A percentile compares a stretch with the other conserved stretches of the same genome.
These are phyloP conservation scores for Daphne laureola DNA, from an alignment of 441 rosid species.

Conservation along the genomic window DNA sequence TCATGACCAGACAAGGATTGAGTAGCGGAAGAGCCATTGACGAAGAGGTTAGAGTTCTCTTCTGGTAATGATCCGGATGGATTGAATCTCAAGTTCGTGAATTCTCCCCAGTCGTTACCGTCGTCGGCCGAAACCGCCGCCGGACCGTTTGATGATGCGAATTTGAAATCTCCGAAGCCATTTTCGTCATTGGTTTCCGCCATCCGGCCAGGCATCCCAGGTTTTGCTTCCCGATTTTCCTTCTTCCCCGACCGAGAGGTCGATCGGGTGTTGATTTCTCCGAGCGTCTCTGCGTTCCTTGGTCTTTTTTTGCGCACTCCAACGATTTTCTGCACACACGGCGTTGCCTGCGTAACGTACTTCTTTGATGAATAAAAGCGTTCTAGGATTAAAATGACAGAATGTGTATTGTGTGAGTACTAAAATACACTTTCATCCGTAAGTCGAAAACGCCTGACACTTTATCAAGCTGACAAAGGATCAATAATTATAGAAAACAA, in stretches of 20 bases:
- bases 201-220: conserved; percentile 10
- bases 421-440: no score
- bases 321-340: no score
- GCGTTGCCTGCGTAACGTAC: no score
- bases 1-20: conserved; percentile 25
- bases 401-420: no score
- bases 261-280: conserved; percentile 1
- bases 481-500: no score
- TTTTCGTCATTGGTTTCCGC: conserved; percentile 27
- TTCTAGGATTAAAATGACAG: neutral
- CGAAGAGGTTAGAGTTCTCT: conserved; percentile 8
- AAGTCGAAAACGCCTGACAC: no score
- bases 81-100: conserved; percentile 31
- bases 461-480: no score
- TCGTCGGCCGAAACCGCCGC: conserved; percentile 10
- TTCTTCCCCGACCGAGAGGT: conserved; percentile 12
- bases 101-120: conserved; percentile 77
- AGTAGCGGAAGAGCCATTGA: conserved; percentile 9
- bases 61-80: conserved; percentile 21
- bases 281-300: neutral
- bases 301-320: neutral
- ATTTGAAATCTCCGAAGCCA: conserved; percentile 41
- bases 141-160: conserved; percentile 29
- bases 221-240: conserved; percentile 8
- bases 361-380: neutral